Conservation (phyloP, 495 filamentous ascomycete genomes). For the Aspergillus haitiensis region DNA sequence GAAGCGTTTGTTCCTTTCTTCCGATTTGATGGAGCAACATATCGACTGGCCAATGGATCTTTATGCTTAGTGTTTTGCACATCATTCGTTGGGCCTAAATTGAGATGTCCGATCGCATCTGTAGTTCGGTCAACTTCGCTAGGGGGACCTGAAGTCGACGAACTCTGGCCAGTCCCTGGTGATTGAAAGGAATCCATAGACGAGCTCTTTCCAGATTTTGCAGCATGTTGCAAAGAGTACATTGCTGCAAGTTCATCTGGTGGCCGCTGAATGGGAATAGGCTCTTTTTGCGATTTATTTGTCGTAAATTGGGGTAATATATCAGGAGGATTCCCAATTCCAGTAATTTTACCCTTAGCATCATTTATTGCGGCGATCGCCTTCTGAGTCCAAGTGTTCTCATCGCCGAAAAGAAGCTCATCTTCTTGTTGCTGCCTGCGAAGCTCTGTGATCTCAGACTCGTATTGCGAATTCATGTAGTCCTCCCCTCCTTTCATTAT, state of each 20-base stretch:
- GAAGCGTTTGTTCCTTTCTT: conserved; percentile 31
- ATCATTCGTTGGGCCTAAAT: conserved; percentile 22
- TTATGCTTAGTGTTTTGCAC: conserved; percentile 31
- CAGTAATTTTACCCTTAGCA: conserved; percentile 68
- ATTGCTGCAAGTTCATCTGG: conserved; percentile 52
- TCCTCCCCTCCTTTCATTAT: conserved; percentile 92
- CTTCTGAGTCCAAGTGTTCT: conserved; percentile 86
- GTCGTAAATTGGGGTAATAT: conserved; percentile 51
- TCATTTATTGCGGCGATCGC: conserved; percentile 70
- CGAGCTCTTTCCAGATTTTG: conserved; percentile 44
- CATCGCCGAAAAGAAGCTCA: conserved; percentile 90
- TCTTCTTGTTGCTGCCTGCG: conserved; percentile 79
- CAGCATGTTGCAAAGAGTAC: conserved; percentile 52
- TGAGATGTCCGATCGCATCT: conserved; percentile 31
- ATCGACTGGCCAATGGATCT: conserved; percentile 23
- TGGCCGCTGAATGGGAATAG: conserved; percentile 47
- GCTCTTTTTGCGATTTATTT: conserved; percentile 45
- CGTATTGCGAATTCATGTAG: conserved; percentile 80
- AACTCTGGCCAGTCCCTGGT: background rate
- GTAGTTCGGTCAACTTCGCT: conserved; percentile 32
- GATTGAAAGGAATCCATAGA: conserved; percentile 27
- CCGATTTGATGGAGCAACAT: conserved; percentile 12
- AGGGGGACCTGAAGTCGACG: conserved; percentile 20
- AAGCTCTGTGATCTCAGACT: conserved; percentile 73
- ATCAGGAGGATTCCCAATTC: conserved; percentile 69